Base-by-base conservation (phyloP, 345 rosid genomes). In the Hibiscus syriacus region DNA sequence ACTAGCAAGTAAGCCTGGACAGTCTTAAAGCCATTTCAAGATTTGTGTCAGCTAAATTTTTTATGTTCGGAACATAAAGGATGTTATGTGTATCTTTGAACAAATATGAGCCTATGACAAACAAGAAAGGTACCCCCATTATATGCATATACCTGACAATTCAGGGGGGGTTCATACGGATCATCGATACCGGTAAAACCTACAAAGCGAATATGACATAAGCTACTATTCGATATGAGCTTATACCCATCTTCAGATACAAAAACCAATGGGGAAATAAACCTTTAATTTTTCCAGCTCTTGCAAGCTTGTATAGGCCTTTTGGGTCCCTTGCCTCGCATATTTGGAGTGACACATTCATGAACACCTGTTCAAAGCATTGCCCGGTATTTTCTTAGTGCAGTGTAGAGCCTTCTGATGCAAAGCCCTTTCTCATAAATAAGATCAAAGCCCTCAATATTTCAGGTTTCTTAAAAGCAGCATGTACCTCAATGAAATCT, bases 261-360 rank as follows among this genome's bases (percentile, higher is more conserved):
- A 12, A 6, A 73, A 67, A 57, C 38, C 2, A 64, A 26, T 64
- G 13, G 54, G 22, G 8, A 53, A 30, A 58, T 2, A 34, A 79
- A 86, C 97, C 90, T 81, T 84, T 88, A 71, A 90, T 85, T 75
- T 86, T 90, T 72, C 97, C 97, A 0, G 95, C 89, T 55, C 97
- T 85, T 43, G 95, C 97, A 69, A 90, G 90, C 83, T 86, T 88
- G 86, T 90, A 90, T 3, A 90, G 76, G 70, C 95, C 95, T 82
- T 90, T 90, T 3, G 97, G 89, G 71, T 90, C 95, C 69, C 95
- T 88, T 3, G 81, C 82, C 81, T 90, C 97, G 27, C 95, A 90
- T 71, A 86, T 81, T 14, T 79, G 73, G 58, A 86, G 92, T 1
- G 97, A 75, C 53, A 83, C 90, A 70, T 90, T 83, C 95, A 90